Evolutionary conservation across 78 protist genomes (phyloP).

Genomic region (Pelomyxa schiedti): DNA sequence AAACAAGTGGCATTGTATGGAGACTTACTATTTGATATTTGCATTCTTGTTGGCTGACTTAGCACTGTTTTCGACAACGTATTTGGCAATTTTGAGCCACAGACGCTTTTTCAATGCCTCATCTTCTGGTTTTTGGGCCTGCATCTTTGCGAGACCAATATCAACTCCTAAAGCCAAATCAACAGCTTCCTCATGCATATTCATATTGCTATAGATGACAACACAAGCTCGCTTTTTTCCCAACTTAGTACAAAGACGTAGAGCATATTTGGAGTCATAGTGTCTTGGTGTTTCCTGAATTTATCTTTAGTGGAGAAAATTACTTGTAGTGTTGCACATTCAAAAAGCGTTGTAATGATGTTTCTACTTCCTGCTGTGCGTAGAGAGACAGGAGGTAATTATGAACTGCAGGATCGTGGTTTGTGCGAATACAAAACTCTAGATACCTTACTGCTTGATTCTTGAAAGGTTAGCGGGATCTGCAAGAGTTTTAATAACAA

Average conservation of each 20-base stretch:
- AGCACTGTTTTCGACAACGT: conserved; percentile 60
- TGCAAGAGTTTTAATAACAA: too few relatives aligned
- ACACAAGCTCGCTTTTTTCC: conserved; percentile 69
- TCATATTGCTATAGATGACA: conserved; percentile 69
- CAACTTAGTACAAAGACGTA: conserved; percentile 68
- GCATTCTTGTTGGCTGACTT: conserved; percentile 67
- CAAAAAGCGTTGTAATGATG: too few relatives aligned
- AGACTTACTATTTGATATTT: too few relatives aligned
- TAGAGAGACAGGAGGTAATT: conserved; percentile 73
- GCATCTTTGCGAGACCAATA: conserved; percentile 69
- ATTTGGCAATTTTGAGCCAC: conserved; percentile 73
- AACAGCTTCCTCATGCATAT: conserved; percentile 86
- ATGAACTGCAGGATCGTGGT: conserved; percentile 72
- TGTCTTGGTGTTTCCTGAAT: too few relatives aligned
- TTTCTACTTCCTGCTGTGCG: conserved; percentile 56
- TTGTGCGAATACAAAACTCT: conserved; percentile 24
- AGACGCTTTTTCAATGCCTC: conserved; percentile 72
- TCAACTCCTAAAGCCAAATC: conserved; percentile 65
- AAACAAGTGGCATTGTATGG: too few relatives aligned
- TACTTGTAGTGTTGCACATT: too few relatives aligned
- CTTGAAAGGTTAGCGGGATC: too few relatives aligned
- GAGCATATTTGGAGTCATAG: conserved; percentile 77
- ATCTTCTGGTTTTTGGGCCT: conserved; percentile 48
- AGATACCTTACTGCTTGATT: conserved; percentile 84
- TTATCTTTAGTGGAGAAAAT: too few relatives aligned